phyloP scores from a whole-genome alignment of 495 filamentous ascomycete genomes.

The Aspergillus olivimuriae region DNA sequence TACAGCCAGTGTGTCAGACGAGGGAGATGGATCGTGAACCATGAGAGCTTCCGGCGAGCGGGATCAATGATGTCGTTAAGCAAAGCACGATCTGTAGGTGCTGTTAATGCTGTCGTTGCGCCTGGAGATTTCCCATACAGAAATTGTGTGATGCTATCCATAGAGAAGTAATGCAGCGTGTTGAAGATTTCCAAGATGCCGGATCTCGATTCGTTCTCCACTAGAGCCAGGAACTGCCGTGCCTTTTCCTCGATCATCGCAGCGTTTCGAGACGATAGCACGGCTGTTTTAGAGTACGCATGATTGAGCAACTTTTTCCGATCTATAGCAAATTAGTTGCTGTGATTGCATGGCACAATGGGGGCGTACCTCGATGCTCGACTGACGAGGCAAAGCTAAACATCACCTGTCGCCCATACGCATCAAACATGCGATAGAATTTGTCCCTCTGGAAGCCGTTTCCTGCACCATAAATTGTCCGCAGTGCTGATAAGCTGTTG shows the following conservation, averaged over 20 bases:
- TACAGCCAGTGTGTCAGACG: constrained; percentile 28
- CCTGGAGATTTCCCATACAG: constrained; percentile 22
- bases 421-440: constrained; percentile 41
- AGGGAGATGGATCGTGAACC: constrained; percentile 29
- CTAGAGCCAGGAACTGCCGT: constrained; percentile 20
- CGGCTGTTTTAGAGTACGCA: constrained; percentile 30
- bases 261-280: constrained; percentile 16
- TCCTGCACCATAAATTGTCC: constrained; percentile 37
- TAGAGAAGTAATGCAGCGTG: constrained; percentile 34
- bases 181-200: constrained; percentile 23
- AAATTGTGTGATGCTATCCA: constrained; percentile 35
- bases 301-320: constrained; percentile 35
- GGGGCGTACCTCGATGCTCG: constrained; percentile 17
- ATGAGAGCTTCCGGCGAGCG: constrained; percentile 23
- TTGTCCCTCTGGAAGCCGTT: constrained; percentile 28
- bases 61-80: constrained; percentile 28
- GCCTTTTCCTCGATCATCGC: constrained; percentile 23
- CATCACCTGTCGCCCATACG: constrained; percentile 28
- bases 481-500: constrained; percentile 17
- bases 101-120: constrained; percentile 17
- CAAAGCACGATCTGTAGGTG: constrained; percentile 17
- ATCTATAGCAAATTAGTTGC: not conserved
- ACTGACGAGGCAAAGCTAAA: constrained; percentile 25
- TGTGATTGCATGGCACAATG: not conserved
- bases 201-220: constrained; percentile 13